phyloP scores from a whole-genome alignment of 108 stramenopile species.

The Skeletonema tropicum region DNA sequence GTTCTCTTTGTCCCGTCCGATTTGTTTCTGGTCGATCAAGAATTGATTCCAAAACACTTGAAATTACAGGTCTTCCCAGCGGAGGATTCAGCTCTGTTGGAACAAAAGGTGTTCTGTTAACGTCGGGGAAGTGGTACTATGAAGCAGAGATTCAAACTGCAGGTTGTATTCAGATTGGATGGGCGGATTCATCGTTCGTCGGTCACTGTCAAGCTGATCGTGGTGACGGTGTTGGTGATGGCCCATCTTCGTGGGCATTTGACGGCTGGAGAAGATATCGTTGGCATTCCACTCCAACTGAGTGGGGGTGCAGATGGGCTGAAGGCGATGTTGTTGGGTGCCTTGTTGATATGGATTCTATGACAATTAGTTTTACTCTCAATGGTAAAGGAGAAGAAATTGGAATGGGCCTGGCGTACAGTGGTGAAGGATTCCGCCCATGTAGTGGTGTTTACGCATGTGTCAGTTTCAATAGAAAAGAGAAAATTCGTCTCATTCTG shows the following conservation, averaged over 20 bases:
- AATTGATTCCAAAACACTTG: conserved; percentile 67
- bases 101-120: conserved; percentile 81
- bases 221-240: conserved; percentile 95
- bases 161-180: conserved; percentile 94
- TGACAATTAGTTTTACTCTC: conserved; percentile 84
- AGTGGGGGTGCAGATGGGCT: conserved; percentile 95
- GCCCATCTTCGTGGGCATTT: conserved; percentile 92
- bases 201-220: conserved; percentile 87
- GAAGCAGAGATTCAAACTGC: conserved; percentile 88
- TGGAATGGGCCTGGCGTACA: conserved; percentile 88
- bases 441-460: conserved; percentile 90
- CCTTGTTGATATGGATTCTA: conserved; percentile 88
- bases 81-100: conserved; percentile 91
- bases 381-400: conserved; percentile 90
- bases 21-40: conserved; percentile 76
- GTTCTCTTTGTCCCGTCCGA: conserved; percentile 69
- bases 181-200: conserved; percentile 88
- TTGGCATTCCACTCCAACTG: conserved; percentile 89
- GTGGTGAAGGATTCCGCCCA: conserved; percentile 81
- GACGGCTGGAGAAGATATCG: conserved; percentile 95
- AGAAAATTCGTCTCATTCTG: conserved; percentile 74
- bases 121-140: conserved; percentile 94
- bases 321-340: conserved; percentile 92
- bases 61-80: conserved; percentile 75
- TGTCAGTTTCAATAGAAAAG: conserved; percentile 86